Conservation (phyloP, 495 filamentous ascomycete genomes). For the Coniosporium apollinis region DNA sequence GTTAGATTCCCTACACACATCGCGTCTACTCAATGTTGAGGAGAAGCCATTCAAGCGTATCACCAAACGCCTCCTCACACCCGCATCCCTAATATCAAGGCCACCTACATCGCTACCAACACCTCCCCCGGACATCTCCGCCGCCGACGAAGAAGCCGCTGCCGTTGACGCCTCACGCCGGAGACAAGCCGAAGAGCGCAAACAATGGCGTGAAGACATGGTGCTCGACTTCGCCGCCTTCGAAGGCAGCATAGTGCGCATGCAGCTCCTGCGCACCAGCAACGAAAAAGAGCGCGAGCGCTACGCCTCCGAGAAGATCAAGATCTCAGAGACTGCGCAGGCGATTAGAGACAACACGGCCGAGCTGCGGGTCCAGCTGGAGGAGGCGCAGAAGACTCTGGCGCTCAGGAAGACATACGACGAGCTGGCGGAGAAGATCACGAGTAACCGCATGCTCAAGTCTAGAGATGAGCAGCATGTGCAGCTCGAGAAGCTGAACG, state of each 20-base stretch:
- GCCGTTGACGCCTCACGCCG: conserved; percentile 28
- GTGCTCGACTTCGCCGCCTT: conserved; percentile 82
- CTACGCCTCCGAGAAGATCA: conserved; percentile 63
- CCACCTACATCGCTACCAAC: conserved; percentile 43
- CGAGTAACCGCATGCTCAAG: conserved; percentile 57
- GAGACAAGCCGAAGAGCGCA: conserved; percentile 32
- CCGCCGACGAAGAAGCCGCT: conserved; percentile 25
- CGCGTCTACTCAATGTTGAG: conserved; percentile 79
- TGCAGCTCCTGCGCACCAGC: conserved; percentile 71
- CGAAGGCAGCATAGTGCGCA: conserved; percentile 69
- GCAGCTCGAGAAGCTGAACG: conserved; percentile 61
- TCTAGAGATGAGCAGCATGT: conserved; percentile 68
- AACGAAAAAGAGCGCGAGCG: conserved; percentile 74
- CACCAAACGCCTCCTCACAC: conserved; percentile 55
- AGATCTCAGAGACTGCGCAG: conserved; percentile 59
- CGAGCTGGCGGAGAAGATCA: conserved; percentile 72
- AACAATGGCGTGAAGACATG: conserved; percentile 60
- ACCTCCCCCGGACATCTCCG: conserved; percentile 49
- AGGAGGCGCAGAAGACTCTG: conserved; percentile 57
- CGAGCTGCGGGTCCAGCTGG: conserved; percentile 51
- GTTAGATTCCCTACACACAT: conserved; percentile 71
- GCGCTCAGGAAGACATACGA: conserved; percentile 74
- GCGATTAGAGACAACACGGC: conserved; percentile 60
- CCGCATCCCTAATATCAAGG: conserved; percentile 40
- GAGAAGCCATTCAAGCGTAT: conserved; percentile 86